Evolutionary conservation across 192 early-diverging fungal species (phyloP).

Genomic region (Coemansia sp.): DNA sequence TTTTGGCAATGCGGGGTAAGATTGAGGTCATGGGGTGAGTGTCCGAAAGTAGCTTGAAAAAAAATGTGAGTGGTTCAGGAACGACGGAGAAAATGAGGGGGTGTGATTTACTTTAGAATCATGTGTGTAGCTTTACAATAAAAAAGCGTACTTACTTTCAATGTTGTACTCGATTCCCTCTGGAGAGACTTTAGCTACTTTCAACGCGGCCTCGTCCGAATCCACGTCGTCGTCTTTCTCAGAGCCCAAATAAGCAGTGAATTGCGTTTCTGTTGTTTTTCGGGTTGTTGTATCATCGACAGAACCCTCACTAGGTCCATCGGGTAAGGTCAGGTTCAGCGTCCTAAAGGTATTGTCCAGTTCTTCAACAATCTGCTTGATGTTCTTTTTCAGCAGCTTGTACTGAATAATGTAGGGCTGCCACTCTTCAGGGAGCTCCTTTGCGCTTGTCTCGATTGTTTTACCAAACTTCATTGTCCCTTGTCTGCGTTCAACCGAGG

Average conservation of each 20-base stretch:
- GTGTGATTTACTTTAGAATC: too few species aligned
- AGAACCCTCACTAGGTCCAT: constrained; percentile 9
- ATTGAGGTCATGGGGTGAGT: too few species aligned
- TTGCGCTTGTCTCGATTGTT: constrained; percentile 65
- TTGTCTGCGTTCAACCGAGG: not conserved
- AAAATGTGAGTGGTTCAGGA: too few species aligned
- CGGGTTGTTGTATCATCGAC: not conserved
- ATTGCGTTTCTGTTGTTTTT: not conserved
- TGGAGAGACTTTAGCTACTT: not conserved
- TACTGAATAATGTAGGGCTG: constrained; percentile 77
- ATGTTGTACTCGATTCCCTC: constrained; percentile 47
- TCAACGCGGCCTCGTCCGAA: not conserved
- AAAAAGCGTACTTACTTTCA: constrained; percentile 35
- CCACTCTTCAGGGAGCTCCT: constrained; percentile 72
- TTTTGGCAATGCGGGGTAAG: not conserved
- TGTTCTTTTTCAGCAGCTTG: constrained; percentile 73
- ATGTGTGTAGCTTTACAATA: too few species aligned
- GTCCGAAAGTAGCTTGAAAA: too few species aligned
- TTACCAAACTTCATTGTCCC: constrained; percentile 76
- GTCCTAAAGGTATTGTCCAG: constrained; percentile 55
- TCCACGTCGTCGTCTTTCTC: not conserved
- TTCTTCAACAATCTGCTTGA: constrained; percentile 71
- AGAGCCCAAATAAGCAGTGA: not conserved
- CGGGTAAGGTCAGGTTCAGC: constrained; percentile 29
- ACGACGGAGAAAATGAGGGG: too few species aligned